Evolutionary conservation across 2,329 filamentous ascomycete genomes (phyloP).

Genomic region (Fusarium sp.): DNA sequence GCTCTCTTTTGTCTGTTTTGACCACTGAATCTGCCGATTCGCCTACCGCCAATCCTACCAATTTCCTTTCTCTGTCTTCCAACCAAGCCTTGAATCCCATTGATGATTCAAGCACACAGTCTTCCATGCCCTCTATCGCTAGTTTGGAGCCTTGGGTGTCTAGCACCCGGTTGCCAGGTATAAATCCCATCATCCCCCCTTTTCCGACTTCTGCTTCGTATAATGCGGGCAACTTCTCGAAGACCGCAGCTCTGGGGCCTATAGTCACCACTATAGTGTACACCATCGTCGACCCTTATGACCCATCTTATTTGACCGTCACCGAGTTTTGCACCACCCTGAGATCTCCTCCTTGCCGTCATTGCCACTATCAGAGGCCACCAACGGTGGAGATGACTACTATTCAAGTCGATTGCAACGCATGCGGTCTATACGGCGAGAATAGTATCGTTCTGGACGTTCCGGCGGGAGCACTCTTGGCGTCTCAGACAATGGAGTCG

Average conservation of each 20-base stretch:
- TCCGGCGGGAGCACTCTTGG: constrained; percentile 4
- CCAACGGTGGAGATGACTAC: constrained; percentile 30
- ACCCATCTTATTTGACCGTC: constrained; percentile 18
- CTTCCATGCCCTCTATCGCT: not conserved
- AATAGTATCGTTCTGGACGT: constrained; percentile 21
- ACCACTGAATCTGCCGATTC: not conserved
- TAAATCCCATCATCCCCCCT: not conserved
- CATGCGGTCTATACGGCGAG: constrained; percentile 28
- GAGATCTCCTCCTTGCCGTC: constrained; percentile 13
- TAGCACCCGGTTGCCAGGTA: not conserved
- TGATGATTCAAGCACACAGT: not conserved
- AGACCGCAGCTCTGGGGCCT: not conserved
- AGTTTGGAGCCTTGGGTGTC: not conserved
- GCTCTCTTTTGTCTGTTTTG: not conserved
- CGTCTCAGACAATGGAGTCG: not conserved
- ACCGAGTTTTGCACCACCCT: constrained; percentile 26
- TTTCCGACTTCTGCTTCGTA: not conserved
- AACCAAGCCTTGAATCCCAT: not conserved
- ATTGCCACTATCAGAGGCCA: constrained; percentile 10
- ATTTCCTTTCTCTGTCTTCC: not conserved
- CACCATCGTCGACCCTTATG: constrained; percentile 22
- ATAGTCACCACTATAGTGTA: constrained; percentile 25
- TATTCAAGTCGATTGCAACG: constrained; percentile 10
- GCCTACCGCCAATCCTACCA: not conserved
- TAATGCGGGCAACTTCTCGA: not conserved